These are phyloP conservation scores for Microcos paniculata DNA, from an alignment of 345 rosid genomes.

Conservation along the genomic window DNA sequence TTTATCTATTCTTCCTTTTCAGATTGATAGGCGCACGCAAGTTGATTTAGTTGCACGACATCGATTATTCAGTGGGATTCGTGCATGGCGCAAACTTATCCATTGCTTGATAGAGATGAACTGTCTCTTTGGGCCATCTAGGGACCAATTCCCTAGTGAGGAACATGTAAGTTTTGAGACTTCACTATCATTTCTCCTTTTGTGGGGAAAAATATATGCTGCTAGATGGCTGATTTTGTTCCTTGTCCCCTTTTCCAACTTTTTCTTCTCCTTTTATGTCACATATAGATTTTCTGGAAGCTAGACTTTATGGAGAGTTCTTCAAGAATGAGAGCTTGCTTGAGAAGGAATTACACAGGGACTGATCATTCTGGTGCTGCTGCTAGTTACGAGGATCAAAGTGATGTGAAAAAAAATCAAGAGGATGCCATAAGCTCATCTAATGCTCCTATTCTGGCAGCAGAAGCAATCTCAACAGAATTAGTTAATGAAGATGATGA, in stretches of 20 bases:
- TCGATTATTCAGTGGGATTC: constrained; percentile 61
- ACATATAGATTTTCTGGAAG: constrained; percentile 89
- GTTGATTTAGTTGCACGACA: constrained; percentile 63
- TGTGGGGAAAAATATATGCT: background rate
- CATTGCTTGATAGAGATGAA: constrained; percentile 82
- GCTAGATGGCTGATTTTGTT: background rate
- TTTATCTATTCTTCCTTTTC: constrained; percentile 24
- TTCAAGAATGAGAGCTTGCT: constrained; percentile 88
- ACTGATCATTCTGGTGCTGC: constrained; percentile 94
- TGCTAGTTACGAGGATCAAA: constrained; percentile 76
- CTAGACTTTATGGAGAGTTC: constrained; percentile 93
- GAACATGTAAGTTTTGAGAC: constrained; percentile 53
- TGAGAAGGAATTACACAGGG: constrained; percentile 80
- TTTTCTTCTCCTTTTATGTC: constrained; percentile 5
- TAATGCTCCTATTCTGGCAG: constrained; percentile 69
- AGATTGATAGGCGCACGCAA: constrained; percentile 94
- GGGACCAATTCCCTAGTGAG: constrained; percentile 53
- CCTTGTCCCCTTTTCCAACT: background rate
- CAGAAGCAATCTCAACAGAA: constrained; percentile 85
- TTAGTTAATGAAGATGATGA: constrained; percentile 77
- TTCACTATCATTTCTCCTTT: constrained; percentile 6
- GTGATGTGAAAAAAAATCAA: constrained; percentile 39
- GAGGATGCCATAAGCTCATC: constrained; percentile 52
- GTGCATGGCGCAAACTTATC: constrained; percentile 90
- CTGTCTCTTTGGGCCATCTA: constrained; percentile 83